Evolutionary conservation across 192 early-diverging fungal genomes (phyloP).

Genomic region (Gonapodya sp.): DNA sequence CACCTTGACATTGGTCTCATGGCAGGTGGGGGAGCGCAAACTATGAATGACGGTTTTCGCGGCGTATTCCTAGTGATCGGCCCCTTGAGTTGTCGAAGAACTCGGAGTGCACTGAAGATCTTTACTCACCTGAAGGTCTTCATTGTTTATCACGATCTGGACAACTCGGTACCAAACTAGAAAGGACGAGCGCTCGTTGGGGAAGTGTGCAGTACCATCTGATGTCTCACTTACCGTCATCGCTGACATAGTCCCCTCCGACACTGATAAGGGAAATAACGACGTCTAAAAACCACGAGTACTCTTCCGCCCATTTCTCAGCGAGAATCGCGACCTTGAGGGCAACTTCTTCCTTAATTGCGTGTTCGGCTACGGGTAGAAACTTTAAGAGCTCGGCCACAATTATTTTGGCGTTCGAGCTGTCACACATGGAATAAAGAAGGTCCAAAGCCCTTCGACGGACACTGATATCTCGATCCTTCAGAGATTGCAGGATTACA

Average conservation of each 20-base stretch:
- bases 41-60: conserved; percentile 67
- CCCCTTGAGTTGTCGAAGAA: background rate
- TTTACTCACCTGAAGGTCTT: conserved; percentile 59
- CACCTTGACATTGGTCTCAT: conserved; percentile 92
- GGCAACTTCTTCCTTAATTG: conserved; percentile 94
- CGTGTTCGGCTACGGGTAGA: conserved; percentile 77
- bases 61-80: conserved; percentile 59
- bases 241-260: conserved; percentile 90
- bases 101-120: background rate
- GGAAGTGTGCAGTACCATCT: too few species aligned
- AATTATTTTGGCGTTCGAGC: conserved; percentile 69
- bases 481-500: conserved; percentile 81
- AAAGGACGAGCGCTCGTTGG: too few species aligned
- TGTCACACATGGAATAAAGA: conserved; percentile 95
- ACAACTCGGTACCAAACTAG: conserved; percentile 92
- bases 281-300: conserved; percentile 98
- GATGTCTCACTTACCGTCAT: conserved; percentile 46
- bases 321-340: conserved; percentile 97
- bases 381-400: conserved; percentile 89
- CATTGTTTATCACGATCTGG: conserved; percentile 92
- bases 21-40: conserved; percentile 80
- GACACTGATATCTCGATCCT: conserved; percentile 97
- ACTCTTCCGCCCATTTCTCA: conserved; percentile 95
- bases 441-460: conserved; percentile 88
- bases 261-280: conserved; percentile 91